Base-by-base conservation (phyloP, 106 monocot genomes). In the Apostasia ramifera region DNA sequence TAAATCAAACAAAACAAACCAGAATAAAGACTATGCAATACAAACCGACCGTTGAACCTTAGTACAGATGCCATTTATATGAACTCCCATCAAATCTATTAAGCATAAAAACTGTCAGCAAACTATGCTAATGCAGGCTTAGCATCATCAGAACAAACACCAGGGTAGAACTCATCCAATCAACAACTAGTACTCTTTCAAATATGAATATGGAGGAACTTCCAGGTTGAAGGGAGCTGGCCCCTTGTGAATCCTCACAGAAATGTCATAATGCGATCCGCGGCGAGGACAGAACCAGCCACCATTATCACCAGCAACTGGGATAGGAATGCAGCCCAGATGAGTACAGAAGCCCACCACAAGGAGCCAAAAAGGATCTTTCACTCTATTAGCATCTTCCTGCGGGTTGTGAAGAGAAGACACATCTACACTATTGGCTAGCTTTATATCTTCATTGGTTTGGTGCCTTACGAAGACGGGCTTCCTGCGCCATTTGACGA, bases 221-320 rank as follows among this genome's bases (percentile, higher is more conserved):
- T 84, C 94, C 6, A 94, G 73, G 66, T 94, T 90, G 71, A 69
- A 90, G 0, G 94, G 94, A 1, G 94, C 90, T 1, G 94, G 94
- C 1, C 26, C 94, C 78, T 94, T 94, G 8, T 90, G 77, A 57
- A 94, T 87, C 73, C 90, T 82, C 54, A 85, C 94, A 42, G 90
- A 94, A 4, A 82, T 70, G 55, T 94, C 94, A 44, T 87, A 94
- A 56, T 90, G 94, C 0, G 90, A 90, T 4, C 94, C 94, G 63
- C 87, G 94, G 77, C 94, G 90, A 2, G 94, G 90, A 70, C 94
- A 94, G 60, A 94, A 94, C 87, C 86, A 94, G 4, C 90, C 86
- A 0, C 90, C 90, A 56, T 63, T 90, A 48, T 90, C 94, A 2
- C 94, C 94, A 8, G 94, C 87, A 62, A 87, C 85, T 0, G 90